Base-by-base conservation (phyloP, 768 basidiomycete genomes). In the Ramaria sp. region DNA sequence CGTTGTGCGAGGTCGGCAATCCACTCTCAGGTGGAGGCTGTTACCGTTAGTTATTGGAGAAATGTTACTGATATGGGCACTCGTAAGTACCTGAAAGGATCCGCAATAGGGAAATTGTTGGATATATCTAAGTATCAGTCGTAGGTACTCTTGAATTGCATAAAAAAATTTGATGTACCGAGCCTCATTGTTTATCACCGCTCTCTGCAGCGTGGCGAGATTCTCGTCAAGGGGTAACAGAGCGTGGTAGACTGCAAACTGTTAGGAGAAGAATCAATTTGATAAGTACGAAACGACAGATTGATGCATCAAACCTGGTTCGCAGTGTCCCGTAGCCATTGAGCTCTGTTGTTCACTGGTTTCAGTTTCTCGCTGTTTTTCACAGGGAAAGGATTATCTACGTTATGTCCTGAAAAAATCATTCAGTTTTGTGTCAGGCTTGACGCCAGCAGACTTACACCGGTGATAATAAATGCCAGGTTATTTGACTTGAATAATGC, bases 281-380 rank as follows among this genome's bases (percentile, higher is more conserved):
- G 32, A 1, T 27, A 12, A 47, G 10, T 10, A 34, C 13, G 32
- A 34, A n/a, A 34, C 32, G 1, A 9, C 8, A 34, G 32, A 34
- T 3, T 34, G 32, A 34, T 8, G 32, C 9, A 8, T 13, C 32
- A 34, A 34, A 82, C 83, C 68, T 87, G 85, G 63, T 88, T 89
- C 24, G 79, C 83, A 20, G 87, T 85, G 63, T 89, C 86, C 48
- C 87, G 82, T 36, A 89, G 72, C 87, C 87, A 89, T 62, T 88
- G 86, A 2, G 87, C 87, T 30, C 85, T 88, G 56, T 38, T 48
- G 13, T 50, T 6, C 32, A 47, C 38, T 55, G 3, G 37, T 36
- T 34, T 64, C 32, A 62, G 50, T 34, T 30, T 52, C 30, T 22
- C 22, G 18, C 22, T 42, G n/a, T 18, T 32, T 42, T 57, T 36